Evolutionary conservation across 176 grass and related monocot species (phyloP).

Genomic region (Urochloa ruziziensis): DNA sequence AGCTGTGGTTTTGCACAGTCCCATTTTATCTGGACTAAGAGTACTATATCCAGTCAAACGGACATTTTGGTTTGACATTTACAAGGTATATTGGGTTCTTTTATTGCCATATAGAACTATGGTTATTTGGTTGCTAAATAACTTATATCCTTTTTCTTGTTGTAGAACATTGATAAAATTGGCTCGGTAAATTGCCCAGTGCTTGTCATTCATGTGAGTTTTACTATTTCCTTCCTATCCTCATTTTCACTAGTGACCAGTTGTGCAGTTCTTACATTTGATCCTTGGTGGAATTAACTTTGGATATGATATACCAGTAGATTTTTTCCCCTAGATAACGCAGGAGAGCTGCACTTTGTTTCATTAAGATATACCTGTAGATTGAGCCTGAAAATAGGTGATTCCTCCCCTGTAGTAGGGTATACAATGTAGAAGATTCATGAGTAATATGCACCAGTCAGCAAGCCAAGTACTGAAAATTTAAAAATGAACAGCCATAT

Average conservation of each 20-base stretch:
- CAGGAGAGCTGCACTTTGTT: no score
- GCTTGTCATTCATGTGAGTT: conserved; percentile 90
- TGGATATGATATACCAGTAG: background rate
- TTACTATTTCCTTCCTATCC: background rate
- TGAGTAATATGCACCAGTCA: background rate
- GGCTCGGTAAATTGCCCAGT: conserved; percentile 76
- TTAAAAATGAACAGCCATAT: background rate
- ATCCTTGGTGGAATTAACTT: background rate
- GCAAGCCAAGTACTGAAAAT: conserved; percentile 3
- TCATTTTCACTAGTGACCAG: background rate
- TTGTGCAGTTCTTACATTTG: background rate
- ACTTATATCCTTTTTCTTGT: conserved; percentile 33
- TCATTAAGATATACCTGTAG: no score
- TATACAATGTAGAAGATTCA: background rate
- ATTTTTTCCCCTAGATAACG: no score
- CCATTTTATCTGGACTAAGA: conserved; percentile 83
- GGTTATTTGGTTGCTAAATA: background rate
- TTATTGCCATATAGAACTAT: background rate
- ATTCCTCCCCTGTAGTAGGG: background rate
- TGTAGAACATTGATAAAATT: conserved; percentile 86
- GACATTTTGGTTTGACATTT: conserved; percentile 93
- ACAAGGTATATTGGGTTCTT: conserved; percentile 61
- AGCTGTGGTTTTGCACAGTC: conserved; percentile 88
- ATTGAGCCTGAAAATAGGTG: background rate
- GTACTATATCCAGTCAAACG: conserved; percentile 86